Conservation (phyloP, 805 yeast genomes). For the Candida verbasci region DNA sequence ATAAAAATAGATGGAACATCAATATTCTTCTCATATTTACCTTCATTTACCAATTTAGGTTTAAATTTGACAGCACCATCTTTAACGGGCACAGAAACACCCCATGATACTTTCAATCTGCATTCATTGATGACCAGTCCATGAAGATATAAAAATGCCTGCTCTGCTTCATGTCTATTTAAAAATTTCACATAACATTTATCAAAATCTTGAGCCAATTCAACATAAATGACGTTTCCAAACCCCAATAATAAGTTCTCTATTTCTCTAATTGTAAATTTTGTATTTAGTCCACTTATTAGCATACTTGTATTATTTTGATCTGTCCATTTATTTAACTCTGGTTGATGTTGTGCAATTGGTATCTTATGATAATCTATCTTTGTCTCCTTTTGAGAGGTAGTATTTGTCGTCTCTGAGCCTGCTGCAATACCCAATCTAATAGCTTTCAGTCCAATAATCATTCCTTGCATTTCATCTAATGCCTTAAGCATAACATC, state of each 20-base stretch:
- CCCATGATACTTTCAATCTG: constrained; percentile 29
- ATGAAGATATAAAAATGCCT: constrained; percentile 30
- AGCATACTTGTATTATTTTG: constrained; percentile 75
- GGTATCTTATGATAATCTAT: constrained; percentile 12
- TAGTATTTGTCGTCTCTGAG: constrained; percentile 5
- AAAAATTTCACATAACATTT: constrained; percentile 24
- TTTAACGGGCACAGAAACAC: constrained; percentile 11
- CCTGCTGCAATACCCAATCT: constrained; percentile 53
- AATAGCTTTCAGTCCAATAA: constrained; percentile 69
- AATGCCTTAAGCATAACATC: constrained; percentile 70
- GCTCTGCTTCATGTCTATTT: constrained; percentile 32
- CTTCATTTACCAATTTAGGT: neutral
- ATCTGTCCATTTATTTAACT: constrained; percentile 65
- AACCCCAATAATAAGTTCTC: constrained; percentile 57
- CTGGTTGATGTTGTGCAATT: constrained; percentile 46
- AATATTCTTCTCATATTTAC: constrained; percentile 10
- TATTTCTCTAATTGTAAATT: constrained; percentile 59
- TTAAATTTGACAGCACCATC: neutral
- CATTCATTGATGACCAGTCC: constrained; percentile 26
- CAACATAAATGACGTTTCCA: constrained; percentile 44
- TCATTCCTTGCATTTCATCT: constrained; percentile 75
- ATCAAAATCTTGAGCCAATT: constrained; percentile 15
- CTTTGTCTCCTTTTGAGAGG: constrained; percentile 12
- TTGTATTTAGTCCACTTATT: constrained; percentile 60
- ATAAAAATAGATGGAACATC: constrained; percentile 19